Percentiles rank a stretch among this genome's conserved stretches.
Conservation (phyloP, 768 basidiomycete genomes). For the Amanita fuliginea region DNA sequence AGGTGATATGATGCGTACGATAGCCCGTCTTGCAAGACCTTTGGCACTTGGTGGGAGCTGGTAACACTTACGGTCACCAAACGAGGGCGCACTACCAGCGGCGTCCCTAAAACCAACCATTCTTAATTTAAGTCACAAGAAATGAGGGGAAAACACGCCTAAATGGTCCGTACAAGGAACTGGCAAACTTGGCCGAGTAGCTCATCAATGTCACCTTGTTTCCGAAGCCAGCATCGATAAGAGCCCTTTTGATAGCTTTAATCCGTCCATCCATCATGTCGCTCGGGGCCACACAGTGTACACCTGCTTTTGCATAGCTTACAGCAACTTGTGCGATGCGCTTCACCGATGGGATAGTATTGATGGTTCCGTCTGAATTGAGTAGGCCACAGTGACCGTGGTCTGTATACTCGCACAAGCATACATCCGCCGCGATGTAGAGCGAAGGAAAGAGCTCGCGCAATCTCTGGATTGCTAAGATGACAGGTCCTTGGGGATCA, state of each 20-base stretch:
- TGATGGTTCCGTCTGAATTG: constrained; percentile 63
- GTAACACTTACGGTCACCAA: constrained; percentile 96
- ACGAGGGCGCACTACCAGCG: constrained; percentile 92
- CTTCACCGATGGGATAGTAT: constrained; percentile 66
- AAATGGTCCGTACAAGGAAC: constrained; percentile 92
- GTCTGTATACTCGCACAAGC: constrained; percentile 98
- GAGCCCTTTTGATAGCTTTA: constrained; percentile 72
- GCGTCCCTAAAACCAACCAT: constrained; percentile 55
- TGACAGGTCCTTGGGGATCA: constrained; percentile 84
- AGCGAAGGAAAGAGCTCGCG: constrained; percentile 69
- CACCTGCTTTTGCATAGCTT: constrained; percentile 89
- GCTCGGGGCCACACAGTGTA: constrained; percentile 95
- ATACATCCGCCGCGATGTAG: constrained; percentile 91
- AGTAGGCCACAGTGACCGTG: constrained; percentile 94
- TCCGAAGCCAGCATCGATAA: constrained; percentile 76
- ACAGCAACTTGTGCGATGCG: constrained; percentile 90
- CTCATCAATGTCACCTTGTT: constrained; percentile 92
- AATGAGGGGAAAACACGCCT: constrained; percentile 34
- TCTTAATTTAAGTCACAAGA: background rate
- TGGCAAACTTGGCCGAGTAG: constrained; percentile 97
- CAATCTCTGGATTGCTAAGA: constrained; percentile 78
- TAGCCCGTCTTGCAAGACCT: constrained; percentile 86
- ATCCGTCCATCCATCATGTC: constrained; percentile 99
- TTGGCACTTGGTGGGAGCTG: constrained; percentile 85
- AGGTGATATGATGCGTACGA: constrained; percentile 34